Evolutionary conservation across 495 filamentous ascomycete genomes (phyloP), one percentile per base, ranked within the genome.

Genomic region (Neurospora pannonica): DNA sequence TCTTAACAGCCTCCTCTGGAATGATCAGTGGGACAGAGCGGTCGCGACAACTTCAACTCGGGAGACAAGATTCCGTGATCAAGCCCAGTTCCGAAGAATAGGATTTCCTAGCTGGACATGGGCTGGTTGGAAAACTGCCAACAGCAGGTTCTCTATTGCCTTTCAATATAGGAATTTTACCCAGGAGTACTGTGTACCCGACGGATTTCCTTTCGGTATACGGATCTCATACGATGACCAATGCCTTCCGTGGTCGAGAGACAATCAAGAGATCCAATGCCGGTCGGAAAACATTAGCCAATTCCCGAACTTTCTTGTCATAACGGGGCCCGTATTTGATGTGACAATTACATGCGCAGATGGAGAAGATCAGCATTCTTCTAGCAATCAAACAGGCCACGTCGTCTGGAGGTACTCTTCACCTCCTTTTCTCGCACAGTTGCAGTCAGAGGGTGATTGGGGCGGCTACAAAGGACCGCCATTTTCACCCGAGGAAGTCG

Each of bases 91-190:
- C n/a, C n/a, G 43, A 21, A 48, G 72, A 2, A 9, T 0, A 17
- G 21, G 2, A 2, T 74, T 74, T 31, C 73, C 73, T 0, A 74
- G 69, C 39, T 74, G 73, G 73, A 31, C 69, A 0, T 74, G 73
- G 73, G 19, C 37, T n/a, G 69, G 73, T 6, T 74, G 73, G 73
- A n/a, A n/a, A n/a, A n/a, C n/a, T n/a, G n/a, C n/a, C n/a, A n/a
- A n/a, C n/a, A n/a, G n/a, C n/a, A n/a, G n/a, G n/a, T n/a, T n/a
- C n/a, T n/a, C n/a, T n/a, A n/a, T n/a, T n/a, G n/a, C n/a, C n/a
- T n/a, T n/a, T n/a, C n/a, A n/a, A n/a, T n/a, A n/a, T n/a, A n/a
- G n/a, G n/a, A n/a, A n/a, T n/a, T n/a, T n/a, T n/a, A n/a, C n/a
- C n/a, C n/a, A n/a, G n/a, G n/a, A n/a, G n/a, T n/a, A n/a, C n/a